Evolutionary conservation across 345 rosid genomes (phyloP).

Genomic region (Trapa incisa): DNA sequence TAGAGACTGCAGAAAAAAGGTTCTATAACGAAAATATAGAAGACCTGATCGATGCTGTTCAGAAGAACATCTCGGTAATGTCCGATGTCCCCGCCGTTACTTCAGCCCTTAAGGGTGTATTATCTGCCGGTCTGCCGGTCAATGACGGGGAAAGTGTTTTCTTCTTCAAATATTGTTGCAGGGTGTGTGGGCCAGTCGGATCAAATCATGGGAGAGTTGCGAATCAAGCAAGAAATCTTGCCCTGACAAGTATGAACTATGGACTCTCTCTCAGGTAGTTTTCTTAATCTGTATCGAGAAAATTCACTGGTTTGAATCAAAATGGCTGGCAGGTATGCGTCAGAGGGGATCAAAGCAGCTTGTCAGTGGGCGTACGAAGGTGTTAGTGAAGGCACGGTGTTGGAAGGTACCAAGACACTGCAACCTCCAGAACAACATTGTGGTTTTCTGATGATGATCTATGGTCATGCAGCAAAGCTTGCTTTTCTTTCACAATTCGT

Average conservation of each 20-base stretch:
- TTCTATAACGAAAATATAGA: conserved; percentile 37
- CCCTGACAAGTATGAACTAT: conserved; percentile 50
- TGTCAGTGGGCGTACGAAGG: conserved; percentile 90
- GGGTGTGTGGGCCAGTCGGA: conserved; percentile 57
- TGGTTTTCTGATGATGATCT: too few relatives aligned
- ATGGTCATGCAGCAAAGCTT: conserved; percentile 40
- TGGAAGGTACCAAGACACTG: conserved; percentile 35
- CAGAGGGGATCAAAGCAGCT: conserved; percentile 33
- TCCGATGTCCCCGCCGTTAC: too few relatives aligned
- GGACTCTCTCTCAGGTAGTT: neutral
- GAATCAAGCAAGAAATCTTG: conserved; percentile 37
- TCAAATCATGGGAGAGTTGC: conserved; percentile 60
- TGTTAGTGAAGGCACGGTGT: conserved; percentile 36
- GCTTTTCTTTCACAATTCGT: neutral
- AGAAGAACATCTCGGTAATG: conserved; percentile 56
- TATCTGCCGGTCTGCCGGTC: neutral
- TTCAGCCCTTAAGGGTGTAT: neutral
- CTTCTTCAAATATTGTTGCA: conserved; percentile 11
- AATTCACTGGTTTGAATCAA: neutral
- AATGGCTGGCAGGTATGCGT: conserved; percentile 47
- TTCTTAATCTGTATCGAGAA: neutral
- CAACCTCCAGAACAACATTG: neutral
- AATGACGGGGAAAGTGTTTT: neutral
- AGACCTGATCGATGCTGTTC: conserved; percentile 47
- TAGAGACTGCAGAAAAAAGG: conserved; percentile 52